Conservation (phyloP, 1,284 basidiomycete genomes). For the Puccinia coronata region DNA sequence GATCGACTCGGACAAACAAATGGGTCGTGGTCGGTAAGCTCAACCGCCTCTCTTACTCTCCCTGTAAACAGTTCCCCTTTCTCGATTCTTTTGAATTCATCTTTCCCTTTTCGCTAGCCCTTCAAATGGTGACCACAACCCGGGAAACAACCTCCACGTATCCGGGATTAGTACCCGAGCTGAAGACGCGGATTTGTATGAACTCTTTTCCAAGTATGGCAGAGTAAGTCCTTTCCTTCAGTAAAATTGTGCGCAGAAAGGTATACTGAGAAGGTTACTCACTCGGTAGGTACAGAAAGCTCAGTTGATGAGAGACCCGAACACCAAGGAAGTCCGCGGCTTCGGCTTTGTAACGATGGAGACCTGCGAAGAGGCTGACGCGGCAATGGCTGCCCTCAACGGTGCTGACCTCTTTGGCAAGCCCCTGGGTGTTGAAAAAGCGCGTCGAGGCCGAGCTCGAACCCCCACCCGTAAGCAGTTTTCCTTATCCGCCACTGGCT, state of each 20-base stretch:
- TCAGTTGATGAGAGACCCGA: constrained; percentile 95
- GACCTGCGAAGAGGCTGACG: constrained; percentile 79
- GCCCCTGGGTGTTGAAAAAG: constrained; percentile 81
- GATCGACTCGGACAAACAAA: not conserved
- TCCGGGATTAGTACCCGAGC: constrained; percentile 78
- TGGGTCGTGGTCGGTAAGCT: constrained; percentile 49
- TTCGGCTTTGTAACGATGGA: constrained; percentile 99
- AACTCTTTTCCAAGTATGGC: constrained; percentile 82
- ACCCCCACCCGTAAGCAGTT: constrained; percentile 41
- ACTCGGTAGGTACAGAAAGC: constrained; percentile 66
- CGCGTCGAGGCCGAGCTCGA: constrained; percentile 57
- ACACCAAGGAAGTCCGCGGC: constrained; percentile 90
- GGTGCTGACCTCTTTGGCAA: constrained; percentile 83
- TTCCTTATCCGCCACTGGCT: constrained; percentile 15
- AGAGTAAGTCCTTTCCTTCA: constrained; percentile 65
- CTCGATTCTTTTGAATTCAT: not conserved
- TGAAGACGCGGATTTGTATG: constrained; percentile 82
- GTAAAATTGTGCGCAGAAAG: not conserved
- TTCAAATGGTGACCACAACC: constrained; percentile 66
- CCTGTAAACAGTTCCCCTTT: not conserved
- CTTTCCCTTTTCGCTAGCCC: constrained; percentile 52
- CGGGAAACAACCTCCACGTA: constrained; percentile 95
- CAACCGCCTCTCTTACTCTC: not conserved
- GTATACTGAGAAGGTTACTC: not conserved
- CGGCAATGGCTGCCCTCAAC: constrained; percentile 79